Conservation (phyloP, 768 basidiomycete species). For the Tylopilus rubrobrunneus region DNA sequence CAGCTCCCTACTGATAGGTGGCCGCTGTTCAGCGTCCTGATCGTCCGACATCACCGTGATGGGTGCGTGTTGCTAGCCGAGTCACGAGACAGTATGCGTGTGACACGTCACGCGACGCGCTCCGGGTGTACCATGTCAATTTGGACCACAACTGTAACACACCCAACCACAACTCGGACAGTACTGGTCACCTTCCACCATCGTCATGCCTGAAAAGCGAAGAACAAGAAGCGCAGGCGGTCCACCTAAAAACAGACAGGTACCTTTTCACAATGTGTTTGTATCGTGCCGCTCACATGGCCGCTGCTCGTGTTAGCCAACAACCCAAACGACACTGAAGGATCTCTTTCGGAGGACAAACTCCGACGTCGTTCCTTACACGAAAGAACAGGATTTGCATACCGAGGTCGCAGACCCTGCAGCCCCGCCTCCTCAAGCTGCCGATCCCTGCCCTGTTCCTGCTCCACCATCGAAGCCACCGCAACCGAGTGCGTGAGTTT, state of each 20-base stretch:
- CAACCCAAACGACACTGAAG: constrained; percentile 27
- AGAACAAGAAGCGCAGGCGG: constrained; percentile 15
- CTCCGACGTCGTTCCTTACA: neutral
- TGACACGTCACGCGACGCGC: constrained; percentile 28
- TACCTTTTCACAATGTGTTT: constrained; percentile 2
- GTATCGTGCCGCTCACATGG: constrained; percentile 7
- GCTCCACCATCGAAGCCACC: neutral
- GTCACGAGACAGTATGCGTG: constrained; percentile 8
- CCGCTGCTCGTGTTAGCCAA: constrained; percentile 5
- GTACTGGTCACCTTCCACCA: neutral
- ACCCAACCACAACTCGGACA: neutral
- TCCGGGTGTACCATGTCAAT: neutral
- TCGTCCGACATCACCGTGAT: constrained; percentile 3
- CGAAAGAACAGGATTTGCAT: neutral
- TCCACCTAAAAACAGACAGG: constrained; percentile 14
- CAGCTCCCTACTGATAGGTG: constrained; percentile 13
- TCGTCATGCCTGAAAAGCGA: constrained; percentile 24
- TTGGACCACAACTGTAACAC: neutral
- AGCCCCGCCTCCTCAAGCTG: neutral
- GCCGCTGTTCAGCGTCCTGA: constrained; percentile 10
- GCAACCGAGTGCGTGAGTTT: constrained; percentile 22
- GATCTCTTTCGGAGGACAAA: constrained; percentile 23
- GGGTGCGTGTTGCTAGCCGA: too few species aligned
- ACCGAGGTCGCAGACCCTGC: neutral
- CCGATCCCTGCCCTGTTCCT: constrained; percentile 1